Evolutionary conservation across 225 moss, liverwort and hornwort species (phyloP), one percentile per base, ranked within the genome.

Genomic region (Antitrichia curtipendula): DNA sequence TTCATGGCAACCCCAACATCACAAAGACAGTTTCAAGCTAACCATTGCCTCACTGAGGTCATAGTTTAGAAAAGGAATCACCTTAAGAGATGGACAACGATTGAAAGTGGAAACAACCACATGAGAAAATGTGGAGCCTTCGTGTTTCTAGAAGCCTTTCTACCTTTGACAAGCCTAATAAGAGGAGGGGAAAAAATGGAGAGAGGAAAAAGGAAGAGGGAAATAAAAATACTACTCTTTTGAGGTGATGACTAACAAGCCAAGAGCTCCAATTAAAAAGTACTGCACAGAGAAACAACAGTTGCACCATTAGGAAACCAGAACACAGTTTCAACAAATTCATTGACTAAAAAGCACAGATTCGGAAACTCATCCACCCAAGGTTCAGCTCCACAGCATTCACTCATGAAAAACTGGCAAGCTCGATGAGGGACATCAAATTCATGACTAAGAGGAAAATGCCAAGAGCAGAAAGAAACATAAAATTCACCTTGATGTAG

Each of bases 201-300:
- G 78, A 78, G 79, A 81, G 57, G 74, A 15, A 52, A 74, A 85
- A 65, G 81, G n/a, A 58, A 74, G 41, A 41, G 36, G 56, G 40
- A 58, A 85, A 69, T 10, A 41, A 64, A 89, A 89, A 68, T 64
- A 36, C 90, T 90, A 97, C 69, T 99, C 99, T 92, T 99, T 99
- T 28, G 97, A 97, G 25, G 96, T 99, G 75, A 99, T 93, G 17
- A 99, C 97, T 88, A 99, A 93, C 89, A 99, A 94, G 78, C 97
- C 99, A 41, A 99, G 95, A 74, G 96, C 99, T 83, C 95, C 99
- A 83, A 99, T 99, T 87, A 99, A 85, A 57, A 99, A 87, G 90
- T 96, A 99, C 96, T 96, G 96, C 96, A 94, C 83, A 89, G 71
- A 81, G 54, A 70, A 83, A 84, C 85, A 66, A 61, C 50, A 62